Conservation (phyloP, 1,139 yeast genomes). For the Lodderomyces parapsilosis region DNA sequence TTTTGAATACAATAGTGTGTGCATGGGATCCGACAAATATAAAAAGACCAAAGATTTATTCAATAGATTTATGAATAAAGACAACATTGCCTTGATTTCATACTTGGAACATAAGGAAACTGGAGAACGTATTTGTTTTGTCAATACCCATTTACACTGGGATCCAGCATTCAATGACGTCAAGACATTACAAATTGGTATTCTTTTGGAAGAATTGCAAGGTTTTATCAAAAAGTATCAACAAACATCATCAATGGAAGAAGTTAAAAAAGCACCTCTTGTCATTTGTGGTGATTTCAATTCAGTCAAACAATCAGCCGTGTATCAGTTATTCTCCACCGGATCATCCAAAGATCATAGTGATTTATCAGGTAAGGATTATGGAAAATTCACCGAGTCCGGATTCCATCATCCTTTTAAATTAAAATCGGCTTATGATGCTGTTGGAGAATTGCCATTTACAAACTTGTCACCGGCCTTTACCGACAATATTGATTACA, state of each 20-base stretch:
- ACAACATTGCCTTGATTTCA: conserved; percentile 83
- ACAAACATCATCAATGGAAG: conserved; percentile 48
- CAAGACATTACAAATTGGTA: conserved; percentile 92
- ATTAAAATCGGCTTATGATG: conserved; percentile 80
- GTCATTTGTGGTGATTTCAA: conserved; percentile 95
- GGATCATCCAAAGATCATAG: conserved; percentile 73
- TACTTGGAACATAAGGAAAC: conserved; percentile 72
- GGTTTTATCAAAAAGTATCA: conserved; percentile 52
- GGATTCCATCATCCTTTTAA: conserved; percentile 83
- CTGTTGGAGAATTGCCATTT: conserved; percentile 86
- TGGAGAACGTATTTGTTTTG: conserved; percentile 71
- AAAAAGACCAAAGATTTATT: conserved; percentile 93
- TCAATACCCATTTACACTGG: conserved; percentile 97
- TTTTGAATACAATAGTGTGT: conserved; percentile 84
- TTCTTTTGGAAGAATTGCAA: conserved; percentile 85
- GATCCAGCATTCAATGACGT: conserved; percentile 97
- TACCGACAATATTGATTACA: conserved; percentile 90
- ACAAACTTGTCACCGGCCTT: conserved; percentile 93
- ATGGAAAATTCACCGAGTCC: conserved; percentile 87
- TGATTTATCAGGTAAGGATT: conserved; percentile 83
- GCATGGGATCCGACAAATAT: conserved; percentile 84
- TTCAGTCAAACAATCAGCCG: conserved; percentile 85
- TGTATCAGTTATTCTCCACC: conserved; percentile 80
- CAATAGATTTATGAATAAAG: conserved; percentile 95
- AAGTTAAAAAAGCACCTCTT: conserved; percentile 66